Evolutionary conservation across 2,329 filamentous ascomycete genomes (phyloP).

Genomic region (Aspergillus sp.): DNA sequence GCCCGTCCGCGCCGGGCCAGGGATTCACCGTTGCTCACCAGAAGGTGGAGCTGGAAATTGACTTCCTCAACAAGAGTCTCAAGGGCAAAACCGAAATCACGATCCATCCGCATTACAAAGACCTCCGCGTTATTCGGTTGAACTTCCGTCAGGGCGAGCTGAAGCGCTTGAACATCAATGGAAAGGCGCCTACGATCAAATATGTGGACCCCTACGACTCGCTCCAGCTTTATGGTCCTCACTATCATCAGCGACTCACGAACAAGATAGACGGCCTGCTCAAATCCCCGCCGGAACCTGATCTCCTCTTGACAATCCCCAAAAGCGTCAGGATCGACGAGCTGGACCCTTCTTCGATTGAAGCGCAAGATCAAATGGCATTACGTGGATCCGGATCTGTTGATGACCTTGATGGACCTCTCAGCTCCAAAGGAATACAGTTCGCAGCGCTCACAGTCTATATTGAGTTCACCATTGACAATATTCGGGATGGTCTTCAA

Average conservation of each 20-base stretch:
- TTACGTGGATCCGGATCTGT: constrained; percentile 39
- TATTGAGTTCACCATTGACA: constrained; percentile 75
- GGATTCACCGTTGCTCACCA: constrained; percentile 71
- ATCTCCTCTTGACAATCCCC: constrained; percentile 60
- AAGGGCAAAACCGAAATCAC: constrained; percentile 79
- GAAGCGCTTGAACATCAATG: constrained; percentile 50
- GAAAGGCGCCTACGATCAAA: constrained; percentile 38
- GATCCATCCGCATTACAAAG: constrained; percentile 63
- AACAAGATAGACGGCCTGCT: constrained; percentile 63
- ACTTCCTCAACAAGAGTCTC: constrained; percentile 73
- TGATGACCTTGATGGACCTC: constrained; percentile 38
- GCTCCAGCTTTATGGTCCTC: constrained; percentile 55
- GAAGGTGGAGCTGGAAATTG: constrained; percentile 83
- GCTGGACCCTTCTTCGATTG: constrained; percentile 53
- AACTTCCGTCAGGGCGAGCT: constrained; percentile 64
- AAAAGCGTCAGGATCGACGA: constrained; percentile 62
- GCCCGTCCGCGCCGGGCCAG: constrained; percentile 29
- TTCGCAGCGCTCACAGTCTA: constrained; percentile 63
- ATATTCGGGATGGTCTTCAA: constrained; percentile 81
- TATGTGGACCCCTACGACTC: constrained; percentile 47
- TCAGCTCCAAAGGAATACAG: constrained; percentile 35
- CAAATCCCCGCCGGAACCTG: constrained; percentile 52
- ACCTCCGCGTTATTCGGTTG: constrained; percentile 56
- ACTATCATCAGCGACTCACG: constrained; percentile 75
- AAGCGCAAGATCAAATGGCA: constrained; percentile 46